A percentile compares a stretch with the other conserved stretches of the same genome.
Evolutionary conservation across 1,139 yeast genomes (phyloP).

Genomic region (Casaregolazyma lundiana): DNA sequence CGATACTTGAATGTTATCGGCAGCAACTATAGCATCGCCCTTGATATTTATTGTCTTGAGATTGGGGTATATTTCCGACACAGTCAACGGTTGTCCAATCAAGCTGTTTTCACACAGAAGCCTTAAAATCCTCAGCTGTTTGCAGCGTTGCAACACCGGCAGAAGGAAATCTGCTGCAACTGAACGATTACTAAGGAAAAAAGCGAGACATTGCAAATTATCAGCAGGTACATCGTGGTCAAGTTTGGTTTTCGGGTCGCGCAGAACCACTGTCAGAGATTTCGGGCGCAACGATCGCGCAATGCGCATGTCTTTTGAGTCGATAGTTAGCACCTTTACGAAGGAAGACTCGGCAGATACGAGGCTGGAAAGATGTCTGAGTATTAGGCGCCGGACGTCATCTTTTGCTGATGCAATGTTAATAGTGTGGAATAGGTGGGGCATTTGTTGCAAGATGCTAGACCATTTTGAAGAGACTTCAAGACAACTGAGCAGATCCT

Average conservation of each 20-base stretch:
- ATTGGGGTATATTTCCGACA: neutral
- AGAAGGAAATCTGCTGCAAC: neutral
- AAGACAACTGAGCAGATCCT: constrained; percentile 3
- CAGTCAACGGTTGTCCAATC: neutral
- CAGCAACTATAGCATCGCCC: neutral
- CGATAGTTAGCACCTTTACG: too few relatives aligned
- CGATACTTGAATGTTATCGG: neutral
- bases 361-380: too few relatives aligned
- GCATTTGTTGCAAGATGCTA: neutral
- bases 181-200: neutral
- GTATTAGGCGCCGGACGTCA: too few relatives aligned
- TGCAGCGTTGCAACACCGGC: neutral
- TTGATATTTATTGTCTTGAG: neutral
- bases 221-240: neutral
- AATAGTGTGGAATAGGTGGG: neutral
- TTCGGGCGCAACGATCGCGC: too few relatives aligned
- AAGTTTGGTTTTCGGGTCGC: too few relatives aligned
- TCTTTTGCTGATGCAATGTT: neutral
- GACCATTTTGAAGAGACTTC: constrained; percentile 1
- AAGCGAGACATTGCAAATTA: neutral
- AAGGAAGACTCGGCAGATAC: too few relatives aligned
- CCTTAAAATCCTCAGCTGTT: neutral
- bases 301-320: too few relatives aligned
- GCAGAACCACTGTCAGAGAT: too few relatives aligned
- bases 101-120: neutral